Conservation (phyloP, 2,329 filamentous ascomycete genomes). For the Fusarium acutatum region DNA sequence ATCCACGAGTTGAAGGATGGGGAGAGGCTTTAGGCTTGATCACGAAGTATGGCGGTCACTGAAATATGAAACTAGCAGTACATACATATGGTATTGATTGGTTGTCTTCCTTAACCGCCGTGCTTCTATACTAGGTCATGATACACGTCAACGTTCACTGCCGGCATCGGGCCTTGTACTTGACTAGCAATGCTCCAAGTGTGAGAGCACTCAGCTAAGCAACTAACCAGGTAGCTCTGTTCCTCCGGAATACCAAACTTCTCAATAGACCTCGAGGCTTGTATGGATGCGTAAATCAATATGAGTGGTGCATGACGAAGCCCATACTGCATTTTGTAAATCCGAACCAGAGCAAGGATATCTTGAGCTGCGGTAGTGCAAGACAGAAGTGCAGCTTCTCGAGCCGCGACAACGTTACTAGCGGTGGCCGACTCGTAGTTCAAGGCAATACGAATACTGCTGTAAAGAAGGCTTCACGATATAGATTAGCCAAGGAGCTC, state of each 20-base stretch:
- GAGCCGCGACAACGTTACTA: neutral
- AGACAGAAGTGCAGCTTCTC: neutral
- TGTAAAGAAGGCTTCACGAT: neutral
- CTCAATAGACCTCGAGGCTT: neutral
- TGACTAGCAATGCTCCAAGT: neutral
- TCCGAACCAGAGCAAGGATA: neutral
- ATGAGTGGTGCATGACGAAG: neutral
- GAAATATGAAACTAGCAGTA: neutral
- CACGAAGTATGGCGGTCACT: neutral
- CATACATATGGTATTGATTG: too few relatives aligned
- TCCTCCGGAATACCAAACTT: neutral
- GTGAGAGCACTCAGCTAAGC: neutral
- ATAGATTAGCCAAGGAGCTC: rapidly evolving
- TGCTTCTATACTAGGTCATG: neutral
- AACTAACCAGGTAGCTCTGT: neutral
- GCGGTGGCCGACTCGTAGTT: neutral
- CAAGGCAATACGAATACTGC: neutral
- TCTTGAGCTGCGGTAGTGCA: neutral
- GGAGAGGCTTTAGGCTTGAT: neutral
- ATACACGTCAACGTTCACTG: neutral
- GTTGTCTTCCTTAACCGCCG: neutral
- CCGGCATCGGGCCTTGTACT: neutral
- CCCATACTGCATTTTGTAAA: neutral
- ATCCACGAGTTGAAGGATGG: slow-evolving; percentile 15
- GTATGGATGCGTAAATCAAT: neutral